Percentiles rank a stretch among this genome's conserved stretches.
Conservation (phyloP, 2,329 filamentous ascomycete genomes). For the Nemania abortiva region DNA sequence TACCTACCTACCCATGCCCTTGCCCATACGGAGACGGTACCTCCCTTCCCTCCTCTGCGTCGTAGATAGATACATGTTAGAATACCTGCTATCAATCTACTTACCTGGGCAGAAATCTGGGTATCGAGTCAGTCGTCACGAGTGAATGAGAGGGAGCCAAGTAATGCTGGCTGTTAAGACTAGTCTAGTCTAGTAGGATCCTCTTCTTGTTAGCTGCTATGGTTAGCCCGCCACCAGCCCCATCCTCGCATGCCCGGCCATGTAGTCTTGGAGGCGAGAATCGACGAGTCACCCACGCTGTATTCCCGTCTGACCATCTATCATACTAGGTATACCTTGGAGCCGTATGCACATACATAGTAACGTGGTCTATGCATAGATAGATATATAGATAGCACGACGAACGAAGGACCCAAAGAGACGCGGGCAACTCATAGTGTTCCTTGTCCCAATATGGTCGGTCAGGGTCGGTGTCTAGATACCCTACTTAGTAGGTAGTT, state of each 20-base stretch:
- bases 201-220: slow-evolving; percentile 4
- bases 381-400: no score
- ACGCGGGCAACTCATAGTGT: slow-evolving; percentile 21
- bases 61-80: no score
- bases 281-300: slow-evolving; percentile 26
- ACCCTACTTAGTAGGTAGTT: no score
- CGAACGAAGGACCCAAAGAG: slow-evolving; percentile 14
- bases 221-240: slow-evolving; percentile 1
- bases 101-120: background rate
- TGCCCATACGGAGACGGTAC: no score
- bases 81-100: background rate
- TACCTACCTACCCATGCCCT: no score
- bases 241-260: background rate
- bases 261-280: slow-evolving; percentile 23
- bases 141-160: slow-evolving; percentile 22
- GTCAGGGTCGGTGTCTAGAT: slow-evolving; percentile 13
- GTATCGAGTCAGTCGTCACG: slow-evolving; percentile 22
- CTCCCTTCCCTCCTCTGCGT: no score
- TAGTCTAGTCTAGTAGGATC: slow-evolving; percentile 1
- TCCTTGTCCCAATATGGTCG: slow-evolving; percentile 24
- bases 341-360: background rate
- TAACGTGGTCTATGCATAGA: no score
- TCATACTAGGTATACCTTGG: background rate
- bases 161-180: slow-evolving; percentile 14
- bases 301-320: slow-evolving; percentile 25